Evolutionary conservation across 495 filamentous ascomycete genomes (phyloP).

Genomic region (Penicillium manginii): DNA sequence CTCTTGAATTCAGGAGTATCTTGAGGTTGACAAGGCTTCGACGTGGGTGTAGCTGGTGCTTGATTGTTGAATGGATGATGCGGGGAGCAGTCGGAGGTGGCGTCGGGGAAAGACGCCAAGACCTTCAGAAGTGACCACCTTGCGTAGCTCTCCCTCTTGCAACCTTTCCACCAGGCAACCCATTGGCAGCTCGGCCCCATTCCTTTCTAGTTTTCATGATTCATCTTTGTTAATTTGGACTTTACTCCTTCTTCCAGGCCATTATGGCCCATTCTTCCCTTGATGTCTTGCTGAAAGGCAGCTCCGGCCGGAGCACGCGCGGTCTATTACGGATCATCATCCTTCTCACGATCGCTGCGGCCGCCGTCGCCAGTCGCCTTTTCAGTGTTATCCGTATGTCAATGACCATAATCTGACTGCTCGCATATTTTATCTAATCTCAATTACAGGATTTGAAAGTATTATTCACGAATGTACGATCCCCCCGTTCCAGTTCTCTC

Average conservation of each 20-base stretch:
- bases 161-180: slow-evolving; percentile 28
- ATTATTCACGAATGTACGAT: slow-evolving; percentile 98
- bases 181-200: slow-evolving; percentile 43
- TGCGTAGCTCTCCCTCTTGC: slow-evolving; percentile 47
- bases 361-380: slow-evolving; percentile 89
- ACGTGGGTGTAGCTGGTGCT: background rate
- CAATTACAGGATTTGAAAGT: slow-evolving; percentile 84
- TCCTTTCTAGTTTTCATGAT: slow-evolving; percentile 36
- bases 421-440: background rate
- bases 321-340: slow-evolving; percentile 89
- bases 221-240: slow-evolving; percentile 35
- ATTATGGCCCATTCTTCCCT: slow-evolving; percentile 57
- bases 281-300: slow-evolving; percentile 66
- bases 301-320: slow-evolving; percentile 74
- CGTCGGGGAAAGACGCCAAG: slow-evolving; percentile 34
- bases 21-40: background rate
- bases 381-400: slow-evolving; percentile 96
- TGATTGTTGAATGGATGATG: slow-evolving; percentile 20
- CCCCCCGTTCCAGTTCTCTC: slow-evolving; percentile 12
- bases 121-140: slow-evolving; percentile 52
- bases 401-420: background rate
- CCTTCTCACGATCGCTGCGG: slow-evolving; percentile 87
- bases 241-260: slow-evolving; percentile 44
- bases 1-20: background rate
- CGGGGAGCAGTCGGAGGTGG: slow-evolving; percentile 45